Evolutionary conservation across 768 basidiomycete species (phyloP).

Genomic region (Trametes cinnabarina): DNA sequence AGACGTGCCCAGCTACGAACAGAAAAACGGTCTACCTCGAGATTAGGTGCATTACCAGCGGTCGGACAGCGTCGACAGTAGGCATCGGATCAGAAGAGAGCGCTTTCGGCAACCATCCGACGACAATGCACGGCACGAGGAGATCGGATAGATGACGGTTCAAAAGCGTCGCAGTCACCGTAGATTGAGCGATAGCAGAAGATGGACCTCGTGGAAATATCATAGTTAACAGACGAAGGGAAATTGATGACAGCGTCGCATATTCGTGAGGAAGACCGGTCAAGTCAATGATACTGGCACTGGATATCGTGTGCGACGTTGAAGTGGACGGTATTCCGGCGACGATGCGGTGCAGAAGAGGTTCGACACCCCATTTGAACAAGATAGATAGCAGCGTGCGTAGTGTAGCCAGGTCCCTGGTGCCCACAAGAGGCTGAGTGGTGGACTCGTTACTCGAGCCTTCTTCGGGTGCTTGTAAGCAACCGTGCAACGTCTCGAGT

Average conservation of each 20-base stretch:
- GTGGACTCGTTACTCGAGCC: too few relatives aligned
- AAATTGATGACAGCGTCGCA: conserved; percentile 40
- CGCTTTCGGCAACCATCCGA: conserved; percentile 73
- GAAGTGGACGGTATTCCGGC: conserved; percentile 24
- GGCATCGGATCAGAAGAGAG: conserved; percentile 37
- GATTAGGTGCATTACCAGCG: conserved; percentile 54
- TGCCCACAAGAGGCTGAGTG: conserved; percentile 47
- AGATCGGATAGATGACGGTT: conserved; percentile 58
- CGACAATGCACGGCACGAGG: conserved; percentile 54
- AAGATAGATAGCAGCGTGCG: conserved; percentile 63
- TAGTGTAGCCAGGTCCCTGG: conserved; percentile 61
- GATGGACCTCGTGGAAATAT: conserved; percentile 54
- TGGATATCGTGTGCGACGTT: conserved; percentile 38
- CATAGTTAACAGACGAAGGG: conserved; percentile 44
- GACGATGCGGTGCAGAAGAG: conserved; percentile 45
- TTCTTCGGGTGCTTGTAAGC: conserved; percentile 29
- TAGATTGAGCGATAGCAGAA: conserved; percentile 51
- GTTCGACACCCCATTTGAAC: conserved; percentile 71
- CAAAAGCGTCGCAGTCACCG: conserved; percentile 58
- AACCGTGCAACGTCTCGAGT: conserved; percentile 46
- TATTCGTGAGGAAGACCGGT: conserved; percentile 44
- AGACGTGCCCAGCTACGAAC: neutral
- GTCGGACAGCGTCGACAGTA: conserved; percentile 48
- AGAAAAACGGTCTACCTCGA: conserved; percentile 49
- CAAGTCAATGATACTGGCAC: conserved; percentile 45